Conservation (phyloP, 2,329 filamentous ascomycete species). For the Hypoxylon sp. region DNA sequence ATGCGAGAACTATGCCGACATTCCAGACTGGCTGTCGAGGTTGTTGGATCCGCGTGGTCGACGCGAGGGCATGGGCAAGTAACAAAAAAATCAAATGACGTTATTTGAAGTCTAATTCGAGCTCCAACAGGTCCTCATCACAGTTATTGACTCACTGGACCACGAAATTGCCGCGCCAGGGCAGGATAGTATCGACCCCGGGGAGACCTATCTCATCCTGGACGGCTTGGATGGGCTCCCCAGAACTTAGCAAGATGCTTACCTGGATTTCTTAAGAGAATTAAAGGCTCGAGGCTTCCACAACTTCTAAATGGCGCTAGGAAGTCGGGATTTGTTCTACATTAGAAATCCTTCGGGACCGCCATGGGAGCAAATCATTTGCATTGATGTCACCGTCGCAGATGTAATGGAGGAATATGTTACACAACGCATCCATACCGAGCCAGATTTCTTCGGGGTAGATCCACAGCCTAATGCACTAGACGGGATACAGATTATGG, state of each 20-base stretch:
- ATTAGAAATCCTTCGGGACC: not conserved
- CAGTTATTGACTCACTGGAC: slow-evolving; percentile 22
- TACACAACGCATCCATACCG: not conserved
- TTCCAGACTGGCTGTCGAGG: slow-evolving; percentile 20
- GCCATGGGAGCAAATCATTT: not conserved
- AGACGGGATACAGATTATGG: not conserved
- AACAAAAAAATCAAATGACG: not conserved
- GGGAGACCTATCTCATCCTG: slow-evolving; percentile 38
- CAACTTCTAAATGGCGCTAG: slow-evolving; percentile 32
- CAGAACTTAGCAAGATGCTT: slow-evolving; percentile 12
- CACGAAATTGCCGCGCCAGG: not conserved
- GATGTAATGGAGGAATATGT: not conserved
- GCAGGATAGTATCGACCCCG: slow-evolving; percentile 14
- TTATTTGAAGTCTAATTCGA: not conserved
- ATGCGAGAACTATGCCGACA: slow-evolving; percentile 22
- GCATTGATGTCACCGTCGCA: not conserved
- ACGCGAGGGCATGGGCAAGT: slow-evolving; percentile 34
- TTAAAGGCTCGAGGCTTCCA: slow-evolving; percentile 6
- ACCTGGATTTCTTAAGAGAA: slow-evolving; percentile 25
- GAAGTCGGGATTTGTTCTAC: not conserved
- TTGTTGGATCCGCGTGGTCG: slow-evolving; percentile 14
- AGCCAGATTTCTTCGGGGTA: not conserved
- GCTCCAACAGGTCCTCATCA: slow-evolving; percentile 21
- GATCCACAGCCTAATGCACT: not conserved
- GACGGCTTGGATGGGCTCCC: slow-evolving; percentile 32